Percentiles rank a stretch among this genome's conserved stretches.
phyloP scores from a whole-genome alignment of 2,329 filamentous ascomycete species.

The Clarireedia sp. region DNA sequence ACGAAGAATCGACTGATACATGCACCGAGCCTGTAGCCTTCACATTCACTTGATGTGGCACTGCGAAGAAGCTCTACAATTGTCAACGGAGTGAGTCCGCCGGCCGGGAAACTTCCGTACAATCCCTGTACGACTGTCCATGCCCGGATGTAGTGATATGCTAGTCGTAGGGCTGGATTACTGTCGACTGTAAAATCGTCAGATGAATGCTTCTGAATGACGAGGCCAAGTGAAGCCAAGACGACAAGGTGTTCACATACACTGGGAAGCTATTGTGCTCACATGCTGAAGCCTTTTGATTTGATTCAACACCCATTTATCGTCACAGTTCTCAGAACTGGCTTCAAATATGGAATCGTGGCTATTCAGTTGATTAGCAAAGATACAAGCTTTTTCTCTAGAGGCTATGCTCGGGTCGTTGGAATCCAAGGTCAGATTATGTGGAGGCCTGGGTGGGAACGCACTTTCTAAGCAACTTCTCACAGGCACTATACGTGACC shows the following conservation, averaged over 20 bases:
- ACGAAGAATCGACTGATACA: not conserved
- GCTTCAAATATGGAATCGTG: not conserved
- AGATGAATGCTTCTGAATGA: not conserved
- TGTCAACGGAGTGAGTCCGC: not conserved
- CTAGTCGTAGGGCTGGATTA: not conserved
- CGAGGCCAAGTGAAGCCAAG: not conserved
- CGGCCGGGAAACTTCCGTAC: not conserved
- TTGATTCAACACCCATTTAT: not conserved
- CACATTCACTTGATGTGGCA: not conserved
- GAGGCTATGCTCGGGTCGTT: not conserved
- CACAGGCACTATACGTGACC: slow-evolving; percentile 14
- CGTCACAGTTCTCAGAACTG: not conserved
- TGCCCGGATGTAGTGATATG: slow-evolving; percentile 10
- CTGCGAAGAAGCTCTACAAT: not conserved
- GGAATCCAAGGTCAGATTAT: not conserved
- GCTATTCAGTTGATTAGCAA: not conserved
- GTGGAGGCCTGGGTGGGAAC: not conserved
- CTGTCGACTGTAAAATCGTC: not conserved
- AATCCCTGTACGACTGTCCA: slow-evolving; percentile 8
- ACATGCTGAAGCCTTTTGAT: not conserved
- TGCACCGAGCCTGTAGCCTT: not conserved
- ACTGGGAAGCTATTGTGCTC: not conserved
- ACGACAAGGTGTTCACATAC: not conserved
- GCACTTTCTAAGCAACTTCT: slow-evolving; percentile 15
- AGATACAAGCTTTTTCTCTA: not conserved